phyloP scores from a whole-genome alignment of 1,139 yeast species.

The Saccharomyces hybrid region DNA sequence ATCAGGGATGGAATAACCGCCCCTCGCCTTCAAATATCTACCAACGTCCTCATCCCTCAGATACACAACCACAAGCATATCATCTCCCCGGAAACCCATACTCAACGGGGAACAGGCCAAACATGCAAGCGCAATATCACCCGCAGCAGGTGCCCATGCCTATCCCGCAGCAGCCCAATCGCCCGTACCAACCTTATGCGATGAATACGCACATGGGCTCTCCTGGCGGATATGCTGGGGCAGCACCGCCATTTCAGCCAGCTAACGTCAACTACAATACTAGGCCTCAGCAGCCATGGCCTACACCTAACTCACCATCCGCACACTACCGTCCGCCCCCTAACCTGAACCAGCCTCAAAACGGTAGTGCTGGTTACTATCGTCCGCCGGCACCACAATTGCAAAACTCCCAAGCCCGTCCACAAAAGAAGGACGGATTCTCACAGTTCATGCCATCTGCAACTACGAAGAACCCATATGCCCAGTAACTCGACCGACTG shows the following conservation, averaged over 20 bases:
- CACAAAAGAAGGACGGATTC: conserved; percentile 18
- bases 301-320: not conserved
- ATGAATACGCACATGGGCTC: not conserved
- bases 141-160: not conserved
- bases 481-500: not conserved
- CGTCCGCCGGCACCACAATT: conserved; percentile 11
- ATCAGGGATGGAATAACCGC: not conserved
- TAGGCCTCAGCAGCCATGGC: not conserved
- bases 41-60: not conserved
- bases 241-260: not conserved
- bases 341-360: not conserved
- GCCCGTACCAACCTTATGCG: not conserved
- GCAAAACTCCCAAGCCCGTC: conserved; percentile 4
- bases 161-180: not conserved
- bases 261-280: not conserved
- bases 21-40: conserved; percentile 1
- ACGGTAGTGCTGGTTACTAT: conserved; percentile 1
- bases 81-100: not conserved
- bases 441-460: conserved; percentile 27
- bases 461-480: conserved; percentile 9
- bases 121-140: not conserved
- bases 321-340: not conserved
- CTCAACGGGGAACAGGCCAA: not conserved
- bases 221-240: not conserved
- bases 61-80: not conserved